phyloP scores from a whole-genome alignment of 2,329 filamentous ascomycete species.

The Chaetothyriales sp. region DNA sequence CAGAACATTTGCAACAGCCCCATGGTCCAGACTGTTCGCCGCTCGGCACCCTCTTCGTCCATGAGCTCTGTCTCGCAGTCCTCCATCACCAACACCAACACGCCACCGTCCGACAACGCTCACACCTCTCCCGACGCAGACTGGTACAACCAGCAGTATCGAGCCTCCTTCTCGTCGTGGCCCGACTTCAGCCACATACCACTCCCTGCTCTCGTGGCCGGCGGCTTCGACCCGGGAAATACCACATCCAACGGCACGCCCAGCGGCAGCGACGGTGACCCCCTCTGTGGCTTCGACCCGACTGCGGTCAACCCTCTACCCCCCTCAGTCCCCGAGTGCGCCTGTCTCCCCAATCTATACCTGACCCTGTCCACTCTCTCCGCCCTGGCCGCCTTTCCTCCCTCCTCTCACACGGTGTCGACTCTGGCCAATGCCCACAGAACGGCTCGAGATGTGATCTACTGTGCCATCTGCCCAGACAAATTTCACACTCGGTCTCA shows the following conservation, averaged over 20 bases:
- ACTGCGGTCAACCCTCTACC: conserved; percentile 5
- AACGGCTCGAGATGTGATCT: conserved; percentile 29
- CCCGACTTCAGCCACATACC: conserved; percentile 27
- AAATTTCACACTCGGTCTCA: conserved; percentile 30
- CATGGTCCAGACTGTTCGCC: conserved; percentile 7
- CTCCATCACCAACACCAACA: neutral
- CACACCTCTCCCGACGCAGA: conserved; percentile 8
- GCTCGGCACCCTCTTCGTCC: neutral
- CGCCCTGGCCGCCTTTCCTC: conserved; percentile 28
- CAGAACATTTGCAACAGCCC: conserved; percentile 14
- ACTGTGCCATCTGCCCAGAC: conserved; percentile 30
- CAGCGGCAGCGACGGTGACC: neutral
- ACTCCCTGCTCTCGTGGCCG: conserved; percentile 12
- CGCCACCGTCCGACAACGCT: conserved; percentile 6
- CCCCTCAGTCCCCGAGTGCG: conserved; percentile 10
- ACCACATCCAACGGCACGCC: neutral
- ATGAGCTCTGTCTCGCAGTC: neutral
- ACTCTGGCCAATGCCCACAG: conserved; percentile 30
- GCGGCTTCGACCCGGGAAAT: conserved; percentile 6
- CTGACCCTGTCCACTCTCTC: conserved; percentile 23
- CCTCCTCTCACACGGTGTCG: conserved; percentile 29
- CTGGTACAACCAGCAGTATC: conserved; percentile 14
- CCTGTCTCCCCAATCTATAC: conserved; percentile 23
- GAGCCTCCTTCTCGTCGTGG: conserved; percentile 25
- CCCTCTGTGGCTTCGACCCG: conserved; percentile 1